Percentiles rank a stretch among this genome's conserved stretches.
Conservation (phyloP, 805 yeast genomes). For the Clavispora phyllophila region DNA sequence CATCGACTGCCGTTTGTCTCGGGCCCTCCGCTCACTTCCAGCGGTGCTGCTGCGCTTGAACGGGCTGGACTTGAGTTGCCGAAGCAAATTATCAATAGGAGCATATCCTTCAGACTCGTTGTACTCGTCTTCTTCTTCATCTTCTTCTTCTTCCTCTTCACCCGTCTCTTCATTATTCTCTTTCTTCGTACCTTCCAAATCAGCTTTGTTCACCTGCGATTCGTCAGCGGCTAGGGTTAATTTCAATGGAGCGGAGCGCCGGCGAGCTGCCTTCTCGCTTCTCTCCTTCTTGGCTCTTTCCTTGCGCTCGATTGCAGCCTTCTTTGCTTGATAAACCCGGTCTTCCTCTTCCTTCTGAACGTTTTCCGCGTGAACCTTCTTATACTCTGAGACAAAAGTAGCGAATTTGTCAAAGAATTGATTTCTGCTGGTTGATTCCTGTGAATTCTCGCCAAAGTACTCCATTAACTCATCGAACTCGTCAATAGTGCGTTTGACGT, state of each 20-base stretch:
- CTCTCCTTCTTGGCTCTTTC: constrained; percentile 15
- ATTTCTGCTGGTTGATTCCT: constrained; percentile 60
- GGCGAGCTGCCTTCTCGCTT: constrained; percentile 5
- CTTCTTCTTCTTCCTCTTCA: not conserved
- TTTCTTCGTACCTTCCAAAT: not conserved
- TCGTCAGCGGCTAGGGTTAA: constrained; percentile 2
- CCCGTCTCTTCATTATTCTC: not conserved
- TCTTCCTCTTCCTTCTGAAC: constrained; percentile 77
- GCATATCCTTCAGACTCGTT: constrained; percentile 15
- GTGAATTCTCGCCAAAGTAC: constrained; percentile 85
- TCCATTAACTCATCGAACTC: constrained; percentile 72
- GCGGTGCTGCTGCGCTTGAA: not conserved
- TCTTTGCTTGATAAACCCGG: constrained; percentile 35
- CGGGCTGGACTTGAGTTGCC: not conserved
- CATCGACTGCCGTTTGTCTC: not conserved
- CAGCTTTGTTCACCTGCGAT: constrained; percentile 4
- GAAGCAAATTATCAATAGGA: constrained; percentile 12
- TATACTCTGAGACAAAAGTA: constrained; percentile 73
- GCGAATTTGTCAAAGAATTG: constrained; percentile 75
- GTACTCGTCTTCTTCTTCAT: constrained; percentile 6
- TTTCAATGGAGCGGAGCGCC: not conserved
- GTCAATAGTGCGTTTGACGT: constrained; percentile 53
- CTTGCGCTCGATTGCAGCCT: constrained; percentile 24
- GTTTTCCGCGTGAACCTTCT: constrained; percentile 76
- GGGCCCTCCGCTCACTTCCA: not conserved